Percentiles rank a stretch among this genome's conserved stretches.
These are phyloP conservation scores for Knoxdaviesia capensis DNA, from an alignment of 2,329 filamentous ascomycete genomes.

Conservation along the genomic window DNA sequence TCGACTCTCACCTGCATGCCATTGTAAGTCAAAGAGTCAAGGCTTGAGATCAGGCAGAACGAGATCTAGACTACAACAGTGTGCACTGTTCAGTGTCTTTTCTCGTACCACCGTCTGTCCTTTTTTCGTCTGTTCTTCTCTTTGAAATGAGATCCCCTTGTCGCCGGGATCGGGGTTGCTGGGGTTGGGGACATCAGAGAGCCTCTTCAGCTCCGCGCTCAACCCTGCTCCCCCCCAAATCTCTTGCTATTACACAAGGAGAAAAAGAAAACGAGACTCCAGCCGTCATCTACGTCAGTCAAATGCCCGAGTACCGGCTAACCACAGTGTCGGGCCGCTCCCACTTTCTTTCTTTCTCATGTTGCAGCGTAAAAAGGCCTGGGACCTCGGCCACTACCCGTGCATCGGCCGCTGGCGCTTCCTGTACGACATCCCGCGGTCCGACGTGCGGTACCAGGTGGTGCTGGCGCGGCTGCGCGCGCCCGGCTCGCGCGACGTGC, in stretches of 20 bases:
- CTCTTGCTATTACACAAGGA: not conserved
- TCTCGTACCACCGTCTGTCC: not conserved
- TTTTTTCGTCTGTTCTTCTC: not conserved
- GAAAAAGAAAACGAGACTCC: not conserved
- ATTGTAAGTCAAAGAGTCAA: conserved; percentile 3
- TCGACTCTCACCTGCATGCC: conserved; percentile 11
- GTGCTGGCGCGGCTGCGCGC: conserved; percentile 20
- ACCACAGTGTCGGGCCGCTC: not conserved
- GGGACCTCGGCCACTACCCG: conserved; percentile 21
- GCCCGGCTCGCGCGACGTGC: conserved; percentile 15
- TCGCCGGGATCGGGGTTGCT: too few species aligned
- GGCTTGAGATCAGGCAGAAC: too few species aligned
- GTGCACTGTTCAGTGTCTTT: not conserved
- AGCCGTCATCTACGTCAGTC: not conserved
- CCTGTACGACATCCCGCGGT: conserved; percentile 18
- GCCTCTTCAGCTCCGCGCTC: too few species aligned
- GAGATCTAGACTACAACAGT: not conserved
- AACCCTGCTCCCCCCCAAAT: not conserved
- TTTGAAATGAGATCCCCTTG: not conserved
- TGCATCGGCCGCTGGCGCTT: conserved; percentile 30
- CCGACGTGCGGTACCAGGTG: conserved; percentile 21
- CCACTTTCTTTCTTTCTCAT: not conserved
- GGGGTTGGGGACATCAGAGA: too few species aligned
- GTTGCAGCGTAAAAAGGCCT: conserved; percentile 22
- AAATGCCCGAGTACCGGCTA: not conserved